Evolutionary conservation across 768 basidiomycete species (phyloP), one percentile per base, ranked within the genome.

Genomic region (Lactarius hatsudake): DNA sequence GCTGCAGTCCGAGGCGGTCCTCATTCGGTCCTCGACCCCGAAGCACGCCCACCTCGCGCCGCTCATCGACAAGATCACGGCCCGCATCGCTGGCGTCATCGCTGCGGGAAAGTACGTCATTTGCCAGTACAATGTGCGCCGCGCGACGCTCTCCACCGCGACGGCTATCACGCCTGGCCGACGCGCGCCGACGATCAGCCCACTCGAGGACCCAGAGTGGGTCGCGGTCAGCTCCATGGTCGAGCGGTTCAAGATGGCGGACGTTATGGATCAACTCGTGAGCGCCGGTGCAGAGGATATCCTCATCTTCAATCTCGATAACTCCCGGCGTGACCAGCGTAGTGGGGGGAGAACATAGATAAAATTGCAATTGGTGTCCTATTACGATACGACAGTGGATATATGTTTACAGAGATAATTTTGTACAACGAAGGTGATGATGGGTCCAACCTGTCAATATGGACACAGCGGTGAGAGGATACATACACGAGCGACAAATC

Each of bases 191-290:
- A 97, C 97, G 5, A 83, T 99, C 71, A 88, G 87, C 67, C 87
- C 89, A 7, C 76, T 98, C 36, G 97, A 98, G 64, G 83, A 88
- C 65, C 82, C 86, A 18, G 85, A 84, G 5, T 99, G 97, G 97
- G 88, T 95, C 3, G 95, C 89, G 1, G 93, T 99, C 42, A 95
- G 88, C 75, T 83, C 83, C 53, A 98, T 98, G 96, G 90, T 98
- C 9, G 89, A 91, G 79, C 93, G 91, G 80, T 90, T 85, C 67
- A 81, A 81, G 54, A 77, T 85, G 18, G 97, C 97, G 5, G 82
- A 82, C 45, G 86, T 90, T 34, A 98, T 99, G 96, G 97, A 99
- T 75, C 80, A 87, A 54, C 79, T 99, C 56, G 87, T 89, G 69
- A 83, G 79, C 61, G 82, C 87, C 45, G 97, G 97, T 17, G 96